phyloP scores from a whole-genome alignment of 2,329 filamentous ascomycete genomes.

The Huntiella moniliformis region DNA sequence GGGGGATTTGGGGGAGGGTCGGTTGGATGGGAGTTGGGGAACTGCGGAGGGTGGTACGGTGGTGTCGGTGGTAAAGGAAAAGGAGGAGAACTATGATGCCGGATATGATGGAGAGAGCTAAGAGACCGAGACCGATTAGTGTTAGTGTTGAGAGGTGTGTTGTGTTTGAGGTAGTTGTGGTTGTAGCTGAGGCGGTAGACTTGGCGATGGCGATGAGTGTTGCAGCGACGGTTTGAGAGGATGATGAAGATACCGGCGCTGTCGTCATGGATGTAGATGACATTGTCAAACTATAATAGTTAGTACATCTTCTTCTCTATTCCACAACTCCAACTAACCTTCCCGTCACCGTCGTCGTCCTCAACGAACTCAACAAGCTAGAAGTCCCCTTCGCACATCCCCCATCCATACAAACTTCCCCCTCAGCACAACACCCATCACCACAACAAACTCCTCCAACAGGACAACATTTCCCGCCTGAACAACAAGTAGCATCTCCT shows the following conservation, averaged over 20 bases:
- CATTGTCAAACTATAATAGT: not conserved
- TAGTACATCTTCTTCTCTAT: not conserved
- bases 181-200: not conserved
- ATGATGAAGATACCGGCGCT: not conserved
- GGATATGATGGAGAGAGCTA: not conserved
- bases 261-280: not conserved
- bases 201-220: not conserved
- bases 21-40: not conserved
- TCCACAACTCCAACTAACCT: not conserved
- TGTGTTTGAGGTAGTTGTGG: not conserved
- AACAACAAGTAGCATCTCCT: constrained; percentile 9
- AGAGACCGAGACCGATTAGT: not conserved
- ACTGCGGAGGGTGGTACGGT: too few species aligned
- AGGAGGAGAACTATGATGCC: not conserved
- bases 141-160: not conserved
- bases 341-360: not conserved
- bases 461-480: constrained; percentile 11
- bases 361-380: not conserved
- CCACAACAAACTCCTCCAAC: constrained; percentile 10
- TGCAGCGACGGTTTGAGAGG: not conserved
- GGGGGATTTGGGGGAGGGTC: not conserved
- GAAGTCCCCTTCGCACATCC: constrained; percentile 5
- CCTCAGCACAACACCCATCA: constrained; percentile 9
- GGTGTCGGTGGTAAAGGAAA: not conserved
- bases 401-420: constrained; percentile 8